Base-by-base conservation (phyloP, 23 red algal species). In the Cyanidiococcus yangmingshanensis region DNA sequence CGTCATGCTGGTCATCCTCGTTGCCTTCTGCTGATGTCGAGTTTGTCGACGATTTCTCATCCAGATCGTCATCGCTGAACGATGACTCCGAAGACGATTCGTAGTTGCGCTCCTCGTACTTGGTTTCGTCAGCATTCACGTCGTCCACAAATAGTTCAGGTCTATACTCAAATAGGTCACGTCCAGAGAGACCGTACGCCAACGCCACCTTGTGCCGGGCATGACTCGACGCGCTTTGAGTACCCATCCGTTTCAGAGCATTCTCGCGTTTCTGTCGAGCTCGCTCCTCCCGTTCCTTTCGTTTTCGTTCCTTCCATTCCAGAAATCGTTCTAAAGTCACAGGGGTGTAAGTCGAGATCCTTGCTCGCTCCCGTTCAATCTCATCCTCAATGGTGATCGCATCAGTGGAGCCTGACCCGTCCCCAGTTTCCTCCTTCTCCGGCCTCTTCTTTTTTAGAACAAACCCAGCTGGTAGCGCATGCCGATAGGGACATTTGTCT, bases 71-170 rank as follows among this genome's bases (percentile, higher is more conserved):
- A 7, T 7, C 45, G 21, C 21, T 54, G 45, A 21, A 54, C 12
- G 21, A 21, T 15, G 45, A 54, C 7, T 54, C 45, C 45, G 45
- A 54, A 21, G 12, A 15, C 7, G 45, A 54, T 54, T 71, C 63
- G 27, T 71, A 71, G 63, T 32, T 32, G 63, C 63, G 63, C 27
- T 71, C 63, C 7, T 35, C 86, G 76, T 89, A 87, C 45, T 83
- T 78, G 59, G 76, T 75, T 37, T 88, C 80, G 74, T 87, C 88
- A 12, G 94, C 94, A 26, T 91, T 76, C 41, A 80, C 87, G 76
- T 98, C 94, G 41, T 98, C 94, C 36, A 92, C 94, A 79, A 98
- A 98, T 35, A 89, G 50, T n/a, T 89, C 88, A 50, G 82, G 74
- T 31, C 87, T 75, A 45, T 82, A 79, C 36, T 89, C 67, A 68